Evolutionary conservation across 108 stramenopile genomes (phyloP).

Genomic region (Discostella stelligeroides): DNA sequence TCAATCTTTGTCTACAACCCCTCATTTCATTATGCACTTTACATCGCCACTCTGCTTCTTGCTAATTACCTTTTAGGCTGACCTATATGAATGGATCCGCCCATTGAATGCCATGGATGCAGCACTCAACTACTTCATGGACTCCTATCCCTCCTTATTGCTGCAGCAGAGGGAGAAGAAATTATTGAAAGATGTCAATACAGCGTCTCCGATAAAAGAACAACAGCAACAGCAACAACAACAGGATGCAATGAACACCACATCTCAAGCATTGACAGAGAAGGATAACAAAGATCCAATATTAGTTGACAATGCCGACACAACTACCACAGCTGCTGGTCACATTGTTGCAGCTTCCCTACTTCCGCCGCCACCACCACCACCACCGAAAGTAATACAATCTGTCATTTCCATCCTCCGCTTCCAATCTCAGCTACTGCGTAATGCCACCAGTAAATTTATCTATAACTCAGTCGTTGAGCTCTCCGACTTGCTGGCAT

Average conservation of each 20-base stretch:
- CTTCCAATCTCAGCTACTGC: slow-evolving; percentile 71
- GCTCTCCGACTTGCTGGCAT: slow-evolving; percentile 76
- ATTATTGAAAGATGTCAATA: slow-evolving; percentile 12
- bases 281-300: slow-evolving; percentile 43
- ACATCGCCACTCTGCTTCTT: too few species aligned
- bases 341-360: background rate
- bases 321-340: too few species aligned
- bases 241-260: background rate
- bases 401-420: slow-evolving; percentile 59
- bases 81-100: slow-evolving; percentile 83
- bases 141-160: slow-evolving; percentile 62
- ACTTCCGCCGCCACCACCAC: background rate
- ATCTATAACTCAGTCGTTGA: slow-evolving; percentile 82
- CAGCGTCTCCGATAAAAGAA: slow-evolving; percentile 1
- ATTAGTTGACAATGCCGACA: slow-evolving; percentile 16
- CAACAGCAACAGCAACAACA: background rate
- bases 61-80: slow-evolving; percentile 48
- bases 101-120: slow-evolving; percentile 84
- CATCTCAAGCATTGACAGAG: background rate
- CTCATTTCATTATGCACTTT: too few species aligned
- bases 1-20: background rate
- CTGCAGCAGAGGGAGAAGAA: slow-evolving; percentile 55
- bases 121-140: slow-evolving; percentile 56
- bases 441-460: slow-evolving; percentile 81
- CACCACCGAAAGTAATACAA: slow-evolving; percentile 12